A percentile compares a stretch with the other conserved stretches of the same genome.
These are phyloP conservation scores for Heterobasidion irregulare DNA, from an alignment of 1,284 basidiomycete species.

Conservation along the genomic window DNA sequence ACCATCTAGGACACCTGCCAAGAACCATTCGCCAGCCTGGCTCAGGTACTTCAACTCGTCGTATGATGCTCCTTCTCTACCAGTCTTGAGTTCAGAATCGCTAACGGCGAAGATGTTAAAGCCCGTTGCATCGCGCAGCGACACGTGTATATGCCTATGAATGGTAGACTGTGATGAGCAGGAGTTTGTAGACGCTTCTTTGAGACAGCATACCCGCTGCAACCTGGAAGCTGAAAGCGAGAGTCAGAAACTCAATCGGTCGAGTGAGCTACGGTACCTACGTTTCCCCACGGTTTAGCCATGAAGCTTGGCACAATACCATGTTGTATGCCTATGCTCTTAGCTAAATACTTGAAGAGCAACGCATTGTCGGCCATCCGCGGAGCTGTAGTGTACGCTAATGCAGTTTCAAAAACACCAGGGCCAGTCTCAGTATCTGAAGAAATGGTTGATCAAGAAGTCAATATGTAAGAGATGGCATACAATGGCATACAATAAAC, in stretches of 20 bases:
- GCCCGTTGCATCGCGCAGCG: slow-evolving; percentile 64
- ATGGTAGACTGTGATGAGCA: neutral
- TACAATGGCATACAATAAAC: slow-evolving; percentile 21
- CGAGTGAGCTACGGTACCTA: slow-evolving; percentile 28
- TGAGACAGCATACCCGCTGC: slow-evolving; percentile 62
- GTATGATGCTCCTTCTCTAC: slow-evolving; percentile 52
- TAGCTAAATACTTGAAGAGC: slow-evolving; percentile 89
- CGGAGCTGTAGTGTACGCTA: slow-evolving; percentile 80
- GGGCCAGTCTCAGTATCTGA: slow-evolving; percentile 94
- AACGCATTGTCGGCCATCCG: slow-evolving; percentile 94
- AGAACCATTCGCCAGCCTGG: slow-evolving; percentile 82
- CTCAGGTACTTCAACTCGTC: slow-evolving; percentile 83
- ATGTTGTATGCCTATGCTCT: slow-evolving; percentile 86
- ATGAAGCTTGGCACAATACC: slow-evolving; percentile 93
- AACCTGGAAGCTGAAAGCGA: slow-evolving; percentile 70
- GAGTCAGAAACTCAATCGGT: neutral
- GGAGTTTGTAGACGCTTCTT: neutral
- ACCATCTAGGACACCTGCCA: slow-evolving; percentile 86
- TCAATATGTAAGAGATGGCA: neutral
- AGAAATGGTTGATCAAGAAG: slow-evolving; percentile 1
- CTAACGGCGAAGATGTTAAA: slow-evolving; percentile 75
- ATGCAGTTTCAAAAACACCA: slow-evolving; percentile 88
- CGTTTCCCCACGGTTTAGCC: slow-evolving; percentile 94
- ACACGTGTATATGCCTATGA: slow-evolving; percentile 85
- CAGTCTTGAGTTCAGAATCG: slow-evolving; percentile 49